Evolutionary conservation across 139 green algal genomes (phyloP).

Genomic region (Yamagishiella unicocca): DNA sequence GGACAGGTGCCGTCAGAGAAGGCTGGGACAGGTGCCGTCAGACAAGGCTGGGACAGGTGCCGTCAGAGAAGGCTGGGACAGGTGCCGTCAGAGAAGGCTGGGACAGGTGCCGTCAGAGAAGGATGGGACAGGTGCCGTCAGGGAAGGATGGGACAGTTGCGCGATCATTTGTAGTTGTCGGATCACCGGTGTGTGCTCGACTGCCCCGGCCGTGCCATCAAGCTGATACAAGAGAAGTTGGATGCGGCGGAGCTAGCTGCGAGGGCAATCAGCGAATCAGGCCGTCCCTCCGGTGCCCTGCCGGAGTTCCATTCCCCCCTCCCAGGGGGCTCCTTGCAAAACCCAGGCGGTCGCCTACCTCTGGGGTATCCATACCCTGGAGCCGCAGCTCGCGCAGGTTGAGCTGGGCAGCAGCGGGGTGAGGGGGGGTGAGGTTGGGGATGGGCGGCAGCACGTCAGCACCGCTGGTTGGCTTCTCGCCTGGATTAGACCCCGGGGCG

Average conservation of each 20-base stretch:
- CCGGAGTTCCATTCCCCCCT: neutral
- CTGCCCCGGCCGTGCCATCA: neutral
- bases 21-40: too few relatives aligned
- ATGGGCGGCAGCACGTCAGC: too few relatives aligned
- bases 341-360: too few relatives aligned
- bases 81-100: too few relatives aligned
- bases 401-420: too few relatives aligned
- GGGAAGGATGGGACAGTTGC: neutral
- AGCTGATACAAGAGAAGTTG: neutral
- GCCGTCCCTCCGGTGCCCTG: neutral
- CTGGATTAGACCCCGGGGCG: neutral
- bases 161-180: neutral
- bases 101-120: too few relatives aligned
- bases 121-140: neutral
- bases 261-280: neutral
- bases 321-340: neutral
- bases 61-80: too few relatives aligned
- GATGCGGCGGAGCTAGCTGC: neutral
- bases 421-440: neutral
- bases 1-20: too few relatives aligned
- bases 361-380: slow-evolving; percentile 15
- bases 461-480: neutral
- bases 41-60: too few relatives aligned
- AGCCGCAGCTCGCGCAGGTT: slow-evolving; percentile 32
- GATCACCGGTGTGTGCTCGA: too few relatives aligned